Evolutionary conservation across 73 alveolate genomes (phyloP), one percentile per base, ranked within the genome.

Genomic region (Paramecium tetraurelia): DNA sequence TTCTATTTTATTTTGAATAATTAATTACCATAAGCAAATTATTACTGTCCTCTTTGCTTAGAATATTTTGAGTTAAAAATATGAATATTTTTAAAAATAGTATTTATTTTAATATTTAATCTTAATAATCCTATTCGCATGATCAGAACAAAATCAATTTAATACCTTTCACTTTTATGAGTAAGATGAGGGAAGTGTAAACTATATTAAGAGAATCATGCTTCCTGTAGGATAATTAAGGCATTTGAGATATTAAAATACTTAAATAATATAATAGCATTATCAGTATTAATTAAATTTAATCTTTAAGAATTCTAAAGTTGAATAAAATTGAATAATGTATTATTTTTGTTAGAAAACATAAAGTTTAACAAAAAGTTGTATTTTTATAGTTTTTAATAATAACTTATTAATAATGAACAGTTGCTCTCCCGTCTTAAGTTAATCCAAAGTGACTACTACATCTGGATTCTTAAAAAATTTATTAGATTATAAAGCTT

Each of bases 401-500:
- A 40, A 31, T 21, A 69, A 35, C 44, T 48, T 12, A 48, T 16
- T 16, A 48, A 63, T 46, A 87, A 68, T 58, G 84, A 27, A 31
- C 41, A 63, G 84, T 63, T 63, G 84, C 29, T 63, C 84, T 31
- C 84, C 84, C 12, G 84, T 63, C 27, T 63, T 31, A 63, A 63
- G 31, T 27, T 31, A 63, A 27, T 63, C 46, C 11, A 27, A 53
- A 53, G 69, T 31, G 35, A 53, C 84, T 31, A 86, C 8, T 86
- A 31, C 84, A 31, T 31, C 84, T 31, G 84, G 84, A 3, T 63
- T 63, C 84, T 33, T 63, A 31, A 63, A 63, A 27, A 63, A 63
- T 63, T 63, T 63, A 27, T 33, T 63, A 63, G 84, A 63, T 27
- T 63, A 63, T 27, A 63, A 63, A 33, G 50, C 84, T 63, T 27